Evolutionary conservation across 2,329 filamentous ascomycete genomes (phyloP), one percentile per base, ranked within the genome.

Genomic region (Fusarium irregulare): DNA sequence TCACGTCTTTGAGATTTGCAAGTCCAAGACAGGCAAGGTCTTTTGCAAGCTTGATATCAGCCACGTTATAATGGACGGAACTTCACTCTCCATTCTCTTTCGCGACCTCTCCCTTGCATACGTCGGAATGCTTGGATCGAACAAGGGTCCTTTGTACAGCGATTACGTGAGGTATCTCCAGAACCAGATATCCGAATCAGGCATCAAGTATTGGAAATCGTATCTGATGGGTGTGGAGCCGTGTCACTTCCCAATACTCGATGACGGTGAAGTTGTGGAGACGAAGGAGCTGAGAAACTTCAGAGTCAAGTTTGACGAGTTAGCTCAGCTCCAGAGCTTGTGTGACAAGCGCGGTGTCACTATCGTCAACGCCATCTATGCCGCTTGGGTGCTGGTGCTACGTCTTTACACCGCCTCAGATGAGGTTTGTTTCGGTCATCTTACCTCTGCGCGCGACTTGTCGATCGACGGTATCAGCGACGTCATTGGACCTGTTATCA

Each of bases 371-470:
- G 66, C 70, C 1, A 66, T 75, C 7, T 67, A 75, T 28, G 57
- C 69, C 18, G 71, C 73, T 4, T 75, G 73, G 73, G 73, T 68
- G 2, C 18, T 74, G 4, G 61, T 63, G 0, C 23, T 75, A 3
- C 55, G 68, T 14, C 14, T 71, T 4, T 86, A 86, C 61, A 84
- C 84, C 4, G 80, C 79, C 0, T 77, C 79, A 0, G 79, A 80
- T 2, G 82, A 87, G 45, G 81, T 87, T 0, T 84, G 83, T 37
- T 88, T 88, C 58, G 86, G 86, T 1, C 85, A 87, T 56, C 81
- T 87, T 0, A 76, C 86, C 1, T 85, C 85, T 0, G 86, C 86
- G 6, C 80, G 87, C 23, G 86, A 88, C 65, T 78, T 83, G 2
- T 81, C 83, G 0, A 78, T 88, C 3, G 75, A 79, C 2, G 80